Conservation (phyloP, 441 rosid species). For the Euphorbia corollata region DNA sequence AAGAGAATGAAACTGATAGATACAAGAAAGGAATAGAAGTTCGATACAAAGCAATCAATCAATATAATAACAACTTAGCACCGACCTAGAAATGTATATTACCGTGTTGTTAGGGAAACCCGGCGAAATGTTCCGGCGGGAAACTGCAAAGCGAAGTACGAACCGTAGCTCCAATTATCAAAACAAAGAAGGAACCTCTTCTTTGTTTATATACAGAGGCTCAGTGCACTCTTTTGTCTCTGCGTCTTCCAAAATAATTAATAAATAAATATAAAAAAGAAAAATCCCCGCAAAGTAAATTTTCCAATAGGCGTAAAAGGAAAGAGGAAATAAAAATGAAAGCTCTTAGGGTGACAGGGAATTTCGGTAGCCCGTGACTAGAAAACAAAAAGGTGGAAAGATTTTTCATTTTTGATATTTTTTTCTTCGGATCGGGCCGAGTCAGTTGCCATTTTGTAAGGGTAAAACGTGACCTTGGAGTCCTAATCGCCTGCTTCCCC, state of each 20-base stretch:
- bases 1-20: conserved; percentile 3
- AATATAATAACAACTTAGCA: neutral
- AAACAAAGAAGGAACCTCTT: neutral
- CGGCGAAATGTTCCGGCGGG: conserved; percentile 15
- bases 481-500: conserved; percentile 29
- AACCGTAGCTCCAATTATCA: conserved; percentile 18
- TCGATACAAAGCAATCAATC: neutral
- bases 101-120: neutral
- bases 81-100: neutral
- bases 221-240: neutral
- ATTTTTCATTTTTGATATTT: neutral
- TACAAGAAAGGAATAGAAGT: conserved; percentile 8
- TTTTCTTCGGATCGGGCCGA: conserved; percentile 12
- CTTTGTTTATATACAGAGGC: neutral
- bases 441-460: conserved; percentile 22
- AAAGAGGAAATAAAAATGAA: neutral
- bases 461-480: conserved; percentile 14
- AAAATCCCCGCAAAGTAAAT: neutral
- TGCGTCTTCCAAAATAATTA: neutral
- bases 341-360: conserved; percentile 4
- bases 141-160: conserved; percentile 21
- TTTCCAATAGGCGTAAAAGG: neutral
- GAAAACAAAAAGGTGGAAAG: neutral
- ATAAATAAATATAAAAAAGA: neutral
- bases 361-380: conserved; percentile 21